Conservation (phyloP, 331 rosid species). For the Quercus lobata region DNA sequence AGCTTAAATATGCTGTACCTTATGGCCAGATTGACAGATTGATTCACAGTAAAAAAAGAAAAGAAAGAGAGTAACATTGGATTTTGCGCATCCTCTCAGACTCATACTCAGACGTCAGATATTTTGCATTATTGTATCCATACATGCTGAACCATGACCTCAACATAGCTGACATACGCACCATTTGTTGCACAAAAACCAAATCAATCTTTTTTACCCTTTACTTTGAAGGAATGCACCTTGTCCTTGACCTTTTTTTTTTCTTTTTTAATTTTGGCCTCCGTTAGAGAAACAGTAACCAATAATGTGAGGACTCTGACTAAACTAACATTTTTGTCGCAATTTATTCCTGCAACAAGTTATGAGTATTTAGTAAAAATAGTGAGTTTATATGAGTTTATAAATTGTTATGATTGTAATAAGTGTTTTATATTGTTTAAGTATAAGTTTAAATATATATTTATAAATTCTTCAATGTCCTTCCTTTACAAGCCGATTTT, state of each 20-base stretch:
- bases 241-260: neutral
- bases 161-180: neutral
- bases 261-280: neutral
- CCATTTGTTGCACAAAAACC: neutral
- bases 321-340: no score
- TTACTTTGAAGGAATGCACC: neutral
- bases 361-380: no score
- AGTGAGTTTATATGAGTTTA: rapidly evolving
- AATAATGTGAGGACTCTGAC: neutral
- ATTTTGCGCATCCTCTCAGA: neutral
- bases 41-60: neutral
- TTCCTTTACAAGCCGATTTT: rapidly evolving
- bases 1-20: neutral
- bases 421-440: no score
- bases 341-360: no score
- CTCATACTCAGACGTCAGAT: neutral
- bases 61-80: neutral
- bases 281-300: neutral
- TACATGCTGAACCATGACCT: neutral
- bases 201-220: neutral
- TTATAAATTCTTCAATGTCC: rapidly evolving
- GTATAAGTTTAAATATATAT: no score
- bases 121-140: neutral
- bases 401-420: no score
- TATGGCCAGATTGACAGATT: neutral